phyloP scores from a whole-genome alignment of 1,284 basidiomycete species.

The Neonothopanus nambi region DNA sequence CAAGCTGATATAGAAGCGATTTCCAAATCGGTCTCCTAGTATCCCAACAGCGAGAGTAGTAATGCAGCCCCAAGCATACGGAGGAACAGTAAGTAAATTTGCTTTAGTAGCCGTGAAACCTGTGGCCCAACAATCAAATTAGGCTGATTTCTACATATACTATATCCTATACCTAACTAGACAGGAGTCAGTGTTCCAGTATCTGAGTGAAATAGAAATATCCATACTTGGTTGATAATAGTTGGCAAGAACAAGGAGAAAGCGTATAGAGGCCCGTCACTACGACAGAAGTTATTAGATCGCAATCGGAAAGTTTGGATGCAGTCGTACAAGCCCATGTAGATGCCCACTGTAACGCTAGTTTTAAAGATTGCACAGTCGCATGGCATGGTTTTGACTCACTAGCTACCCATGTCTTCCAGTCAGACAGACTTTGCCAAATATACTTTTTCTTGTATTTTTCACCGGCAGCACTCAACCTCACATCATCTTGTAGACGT shows the following conservation, averaged over 20 bases:
- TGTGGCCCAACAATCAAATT: constrained; percentile 20
- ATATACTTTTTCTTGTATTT: constrained; percentile 62
- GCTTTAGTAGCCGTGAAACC: constrained; percentile 63
- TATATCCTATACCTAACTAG: constrained; percentile 24
- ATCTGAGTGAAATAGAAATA: constrained; percentile 6
- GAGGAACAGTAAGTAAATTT: constrained; percentile 49
- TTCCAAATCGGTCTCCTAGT: constrained; percentile 55
- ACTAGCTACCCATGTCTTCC: constrained; percentile 77
- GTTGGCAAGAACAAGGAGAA: constrained; percentile 74
- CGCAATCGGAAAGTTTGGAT: constrained; percentile 33
- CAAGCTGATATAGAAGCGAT: constrained; percentile 62
- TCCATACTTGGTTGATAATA: constrained; percentile 61
- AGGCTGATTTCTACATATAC: neutral
- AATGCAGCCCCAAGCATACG: constrained; percentile 66
- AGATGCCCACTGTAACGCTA: constrained; percentile 49
- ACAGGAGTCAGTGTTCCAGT: constrained; percentile 6
- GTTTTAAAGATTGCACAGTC: constrained; percentile 6
- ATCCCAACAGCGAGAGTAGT: constrained; percentile 49
- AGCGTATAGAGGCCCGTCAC: constrained; percentile 67
- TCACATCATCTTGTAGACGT: constrained; percentile 66
- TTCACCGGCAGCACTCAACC: constrained; percentile 74
- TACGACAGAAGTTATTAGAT: constrained; percentile 49
- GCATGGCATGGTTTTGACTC: constrained; percentile 21
- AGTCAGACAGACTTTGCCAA: constrained; percentile 60
- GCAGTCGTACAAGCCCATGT: constrained; percentile 51